Conservation (phyloP, 495 filamentous ascomycete species). For the Aeminium ludgeri region DNA sequence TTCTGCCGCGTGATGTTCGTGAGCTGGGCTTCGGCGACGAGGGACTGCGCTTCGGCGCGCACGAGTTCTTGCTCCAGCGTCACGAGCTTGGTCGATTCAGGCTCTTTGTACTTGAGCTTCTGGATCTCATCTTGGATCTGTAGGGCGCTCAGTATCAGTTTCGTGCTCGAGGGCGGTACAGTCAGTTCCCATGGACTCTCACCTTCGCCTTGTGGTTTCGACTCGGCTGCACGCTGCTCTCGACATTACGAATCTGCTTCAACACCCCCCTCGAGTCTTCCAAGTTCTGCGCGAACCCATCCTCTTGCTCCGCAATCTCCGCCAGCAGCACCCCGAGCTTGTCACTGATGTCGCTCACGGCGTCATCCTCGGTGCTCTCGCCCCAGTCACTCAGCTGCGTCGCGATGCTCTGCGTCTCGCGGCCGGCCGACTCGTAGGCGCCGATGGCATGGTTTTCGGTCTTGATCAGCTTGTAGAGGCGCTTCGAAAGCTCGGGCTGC, state of each 20-base stretch:
- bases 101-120: slow-evolving; percentile 77
- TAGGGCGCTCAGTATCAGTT: too few relatives aligned
- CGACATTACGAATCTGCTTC: slow-evolving; percentile 85
- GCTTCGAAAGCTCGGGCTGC: slow-evolving; percentile 70
- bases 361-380: slow-evolving; percentile 70
- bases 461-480: slow-evolving; percentile 82
- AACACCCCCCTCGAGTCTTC: slow-evolving; percentile 66
- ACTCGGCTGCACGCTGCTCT: slow-evolving; percentile 80
- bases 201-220: slow-evolving; percentile 63
- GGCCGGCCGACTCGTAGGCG: slow-evolving; percentile 64
- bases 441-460: slow-evolving; percentile 69
- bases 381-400: slow-evolving; percentile 94
- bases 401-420: slow-evolving; percentile 66
- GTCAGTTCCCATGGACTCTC: too few relatives aligned
- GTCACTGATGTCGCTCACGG: slow-evolving; percentile 74
- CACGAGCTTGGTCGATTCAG: slow-evolving; percentile 53
- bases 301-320: slow-evolving; percentile 86
- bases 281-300: slow-evolving; percentile 64
- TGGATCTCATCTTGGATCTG: slow-evolving; percentile 74
- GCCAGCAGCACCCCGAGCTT: slow-evolving; percentile 83
- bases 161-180: too few relatives aligned
- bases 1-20: slow-evolving; percentile 88
- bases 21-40: slow-evolving; percentile 93
- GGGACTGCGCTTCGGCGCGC: slow-evolving; percentile 78
- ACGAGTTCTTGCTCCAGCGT: slow-evolving; percentile 91